Conservation (phyloP, 1,139 yeast species). For the Saccharomyces hybrid region DNA sequence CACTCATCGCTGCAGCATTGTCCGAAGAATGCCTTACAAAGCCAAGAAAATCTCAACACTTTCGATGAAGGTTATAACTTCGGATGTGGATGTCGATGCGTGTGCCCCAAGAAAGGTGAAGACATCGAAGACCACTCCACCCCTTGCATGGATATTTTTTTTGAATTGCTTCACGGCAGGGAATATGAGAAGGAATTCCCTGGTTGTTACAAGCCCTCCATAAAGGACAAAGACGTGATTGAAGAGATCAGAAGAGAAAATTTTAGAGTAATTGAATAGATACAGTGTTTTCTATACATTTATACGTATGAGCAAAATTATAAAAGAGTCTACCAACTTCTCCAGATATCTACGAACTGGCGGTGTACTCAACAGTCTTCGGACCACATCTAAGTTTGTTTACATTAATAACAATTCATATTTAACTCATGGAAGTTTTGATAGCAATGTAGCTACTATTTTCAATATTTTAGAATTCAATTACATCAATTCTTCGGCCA, state of each 20-base stretch:
- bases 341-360: background rate
- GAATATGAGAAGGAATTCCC: slow-evolving; percentile 7
- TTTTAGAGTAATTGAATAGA: slow-evolving; percentile 3
- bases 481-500: background rate
- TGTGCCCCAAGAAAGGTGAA: slow-evolving; percentile 49
- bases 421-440: background rate
- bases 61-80: background rate
- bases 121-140: slow-evolving; percentile 20
- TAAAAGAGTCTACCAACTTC: background rate
- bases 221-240: slow-evolving; percentile 9
- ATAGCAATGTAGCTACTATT: background rate
- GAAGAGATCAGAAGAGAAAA: slow-evolving; percentile 14
- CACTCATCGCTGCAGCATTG: slow-evolving; percentile 76
- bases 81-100: slow-evolving; percentile 42
- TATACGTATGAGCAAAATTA: background rate
- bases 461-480: background rate
- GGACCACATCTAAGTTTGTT: background rate
- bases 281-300: background rate
- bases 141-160: slow-evolving; percentile 17
- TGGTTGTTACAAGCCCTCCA: slow-evolving; percentile 9
- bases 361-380: background rate
- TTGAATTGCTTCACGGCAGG: slow-evolving; percentile 11
- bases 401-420: background rate
- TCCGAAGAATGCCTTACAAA: slow-evolving; percentile 44
- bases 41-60: background rate